Evolutionary conservation across 176 grass and related monocot species (phyloP).

Genomic region (Lolium perenne): DNA sequence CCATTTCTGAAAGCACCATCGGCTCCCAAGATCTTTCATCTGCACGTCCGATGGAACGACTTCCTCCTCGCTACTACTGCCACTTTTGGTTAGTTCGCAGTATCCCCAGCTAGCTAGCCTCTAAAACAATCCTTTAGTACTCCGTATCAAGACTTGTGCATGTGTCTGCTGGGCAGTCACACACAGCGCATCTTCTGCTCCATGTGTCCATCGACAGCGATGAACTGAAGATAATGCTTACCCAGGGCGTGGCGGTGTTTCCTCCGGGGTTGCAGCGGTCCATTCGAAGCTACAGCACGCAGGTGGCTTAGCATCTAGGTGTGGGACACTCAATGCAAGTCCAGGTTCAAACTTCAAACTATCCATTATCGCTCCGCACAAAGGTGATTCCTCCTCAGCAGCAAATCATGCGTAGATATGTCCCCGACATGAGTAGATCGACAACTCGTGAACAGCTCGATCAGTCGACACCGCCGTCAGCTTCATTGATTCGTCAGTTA

Average conservation of each 20-base stretch:
- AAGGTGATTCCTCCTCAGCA: conserved; percentile 8
- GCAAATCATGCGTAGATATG: background rate
- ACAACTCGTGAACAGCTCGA: background rate
- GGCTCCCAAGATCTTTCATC: no score
- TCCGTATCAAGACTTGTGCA: background rate
- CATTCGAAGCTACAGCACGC: background rate
- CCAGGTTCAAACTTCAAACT: background rate
- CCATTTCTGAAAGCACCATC: no score
- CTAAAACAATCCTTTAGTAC: conserved; percentile 58
- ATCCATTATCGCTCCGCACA: background rate
- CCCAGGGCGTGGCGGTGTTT: background rate
- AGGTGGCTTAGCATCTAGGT: background rate
- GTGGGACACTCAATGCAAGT: background rate
- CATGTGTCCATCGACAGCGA: background rate
- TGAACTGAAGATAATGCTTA: background rate
- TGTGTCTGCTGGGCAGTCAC: background rate
- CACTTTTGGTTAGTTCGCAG: background rate
- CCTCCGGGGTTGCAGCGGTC: background rate
- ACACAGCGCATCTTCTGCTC: background rate
- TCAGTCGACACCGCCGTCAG: background rate
- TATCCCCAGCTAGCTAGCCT: background rate
- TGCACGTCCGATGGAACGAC: no score
- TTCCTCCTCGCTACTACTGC: background rate
- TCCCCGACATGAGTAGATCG: background rate
- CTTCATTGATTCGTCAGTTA: background rate